Evolutionary conservation across 2,329 filamentous ascomycete species (phyloP), one percentile per base, ranked within the genome.

Genomic region (Lizonia empirigonia): DNA sequence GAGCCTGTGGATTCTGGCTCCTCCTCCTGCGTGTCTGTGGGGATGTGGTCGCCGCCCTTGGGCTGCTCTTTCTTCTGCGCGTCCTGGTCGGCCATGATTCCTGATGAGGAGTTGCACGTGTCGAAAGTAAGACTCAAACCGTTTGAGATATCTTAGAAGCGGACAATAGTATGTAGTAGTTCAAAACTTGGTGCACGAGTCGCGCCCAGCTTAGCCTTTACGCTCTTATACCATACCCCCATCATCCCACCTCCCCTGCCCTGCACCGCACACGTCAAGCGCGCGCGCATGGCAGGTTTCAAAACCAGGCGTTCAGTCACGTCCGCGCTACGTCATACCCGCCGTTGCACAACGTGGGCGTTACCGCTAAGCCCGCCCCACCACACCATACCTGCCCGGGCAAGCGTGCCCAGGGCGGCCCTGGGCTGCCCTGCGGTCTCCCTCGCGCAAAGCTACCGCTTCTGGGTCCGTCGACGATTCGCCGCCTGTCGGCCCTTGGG

Each of bases 1-100:
- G 60, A 53, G 16, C 63, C 63, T 15, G 58, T 47, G 16, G 49
- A 34, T 20, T 64, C 37, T 23, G 65, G 51, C 15, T 71, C 54
- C 30, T 68, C 50, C 6, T 64, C 42, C 19, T 61, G 33, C 19
- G 41, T 33, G 12, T 48, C 34, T 6, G 56, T 57, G 35, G 65
- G 69, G 55, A 71, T 68, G 64, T 71, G 67, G 16, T 64, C 56
- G 42, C 56, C 40, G 36, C 59, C 53, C 49, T 66, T 52, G 39
- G 44, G 47, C 44, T 59, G 60, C 42, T 56, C 44, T 15, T 44
- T 20, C 15, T 47, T 37, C 37, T 60, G 40, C 24, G 55, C 40
- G 13, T 59, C 37, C 15, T 57, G 48, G 39, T 55, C 38, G 27
- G 58, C 42, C 58, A 62, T 62, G 12, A 27, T 50, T 33, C n/a